phyloP scores from a whole-genome alignment of 371 early-diverging fungal genomes.

The Choanephora cucurbitarum region DNA sequence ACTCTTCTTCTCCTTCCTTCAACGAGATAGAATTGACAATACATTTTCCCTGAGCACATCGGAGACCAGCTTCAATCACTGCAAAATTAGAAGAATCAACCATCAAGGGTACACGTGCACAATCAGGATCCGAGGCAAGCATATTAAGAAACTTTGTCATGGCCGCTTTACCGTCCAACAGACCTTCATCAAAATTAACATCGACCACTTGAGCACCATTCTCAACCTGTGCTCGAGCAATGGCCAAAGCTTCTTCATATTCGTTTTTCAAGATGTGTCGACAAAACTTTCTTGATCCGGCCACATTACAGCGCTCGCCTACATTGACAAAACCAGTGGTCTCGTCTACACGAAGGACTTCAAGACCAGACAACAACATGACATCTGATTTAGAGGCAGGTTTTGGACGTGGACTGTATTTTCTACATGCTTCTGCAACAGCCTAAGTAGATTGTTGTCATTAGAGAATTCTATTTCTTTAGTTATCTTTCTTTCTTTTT shows the following conservation, averaged over 20 bases:
- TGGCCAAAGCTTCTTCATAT: conserved; percentile 91
- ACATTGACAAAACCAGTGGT: conserved; percentile 89
- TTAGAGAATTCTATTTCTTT: too few relatives aligned
- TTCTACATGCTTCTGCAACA: conserved; percentile 74
- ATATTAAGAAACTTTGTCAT: conserved; percentile 92
- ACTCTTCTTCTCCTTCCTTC: conserved; percentile 93
- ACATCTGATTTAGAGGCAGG: conserved; percentile 65
- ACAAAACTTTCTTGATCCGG: conserved; percentile 91
- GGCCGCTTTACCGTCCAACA: conserved; percentile 90
- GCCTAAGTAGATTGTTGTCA: too few relatives aligned
- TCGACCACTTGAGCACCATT: conserved; percentile 93
- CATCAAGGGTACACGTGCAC: conserved; percentile 87
- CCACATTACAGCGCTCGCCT: conserved; percentile 96
- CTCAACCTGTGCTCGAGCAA: conserved; percentile 92
- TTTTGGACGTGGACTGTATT: conserved; percentile 73
- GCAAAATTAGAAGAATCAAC: conserved; percentile 95
- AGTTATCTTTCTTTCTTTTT: too few relatives aligned
- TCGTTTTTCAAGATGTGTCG: conserved; percentile 86
- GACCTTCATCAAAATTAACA: conserved; percentile 94
- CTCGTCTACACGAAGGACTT: conserved; percentile 75
- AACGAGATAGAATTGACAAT: conserved; percentile 95
- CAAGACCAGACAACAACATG: conserved; percentile 86
- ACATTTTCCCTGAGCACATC: conserved; percentile 94
- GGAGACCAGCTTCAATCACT: conserved; percentile 93
- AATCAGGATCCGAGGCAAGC: conserved; percentile 94